A percentile compares a stretch with the other conserved stretches of the same genome.
phyloP scores from a whole-genome alignment of 768 basidiomycete genomes.

The Leccinum aurantiacum region DNA sequence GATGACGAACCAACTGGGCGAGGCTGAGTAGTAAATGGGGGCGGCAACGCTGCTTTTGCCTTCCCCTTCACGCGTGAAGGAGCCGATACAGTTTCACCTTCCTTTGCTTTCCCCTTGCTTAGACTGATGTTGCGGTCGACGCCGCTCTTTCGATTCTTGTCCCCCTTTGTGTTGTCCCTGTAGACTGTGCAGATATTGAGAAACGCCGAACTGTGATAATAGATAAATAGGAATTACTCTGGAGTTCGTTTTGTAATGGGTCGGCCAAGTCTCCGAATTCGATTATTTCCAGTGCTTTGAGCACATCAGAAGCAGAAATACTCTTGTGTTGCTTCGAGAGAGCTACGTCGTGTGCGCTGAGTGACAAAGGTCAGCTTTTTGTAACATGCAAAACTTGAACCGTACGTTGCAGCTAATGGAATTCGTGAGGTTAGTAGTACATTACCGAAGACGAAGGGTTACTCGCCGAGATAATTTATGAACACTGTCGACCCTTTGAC shows the following conservation, averaged over 20 bases:
- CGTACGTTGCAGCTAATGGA: conserved; percentile 47
- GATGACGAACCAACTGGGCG: conserved; percentile 29
- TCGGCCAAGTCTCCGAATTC: conserved; percentile 73
- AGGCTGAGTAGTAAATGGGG: conserved; percentile 33
- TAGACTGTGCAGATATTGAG: conserved; percentile 47
- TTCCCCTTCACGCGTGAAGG: conserved; percentile 30
- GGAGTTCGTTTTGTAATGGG: conserved; percentile 61
- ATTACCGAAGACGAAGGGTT: neutral
- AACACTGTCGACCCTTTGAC: conserved; percentile 92
- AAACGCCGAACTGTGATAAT: neutral
- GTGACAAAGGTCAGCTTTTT: conserved; percentile 4
- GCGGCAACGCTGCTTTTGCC: conserved; percentile 30
- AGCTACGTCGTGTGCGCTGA: conserved; percentile 86
- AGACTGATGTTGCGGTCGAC: conserved; percentile 27
- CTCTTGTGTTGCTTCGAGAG: conserved; percentile 82
- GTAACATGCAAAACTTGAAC: neutral
- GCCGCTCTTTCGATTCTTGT: conserved; percentile 45
- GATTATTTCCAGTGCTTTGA: conserved; percentile 79
- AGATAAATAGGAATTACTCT: conserved; percentile 38
- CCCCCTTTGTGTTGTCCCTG: conserved; percentile 60
- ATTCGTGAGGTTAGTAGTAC: neutral
- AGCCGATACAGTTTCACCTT: conserved; percentile 33
- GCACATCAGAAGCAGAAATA: conserved; percentile 86
- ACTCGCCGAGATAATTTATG: conserved; percentile 87
- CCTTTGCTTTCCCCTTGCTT: conserved; percentile 32